Evolutionary conservation across 169 alveolate genomes (phyloP), one percentile per base, ranked within the genome.

Genomic region (Besnoitia besnoiti): DNA sequence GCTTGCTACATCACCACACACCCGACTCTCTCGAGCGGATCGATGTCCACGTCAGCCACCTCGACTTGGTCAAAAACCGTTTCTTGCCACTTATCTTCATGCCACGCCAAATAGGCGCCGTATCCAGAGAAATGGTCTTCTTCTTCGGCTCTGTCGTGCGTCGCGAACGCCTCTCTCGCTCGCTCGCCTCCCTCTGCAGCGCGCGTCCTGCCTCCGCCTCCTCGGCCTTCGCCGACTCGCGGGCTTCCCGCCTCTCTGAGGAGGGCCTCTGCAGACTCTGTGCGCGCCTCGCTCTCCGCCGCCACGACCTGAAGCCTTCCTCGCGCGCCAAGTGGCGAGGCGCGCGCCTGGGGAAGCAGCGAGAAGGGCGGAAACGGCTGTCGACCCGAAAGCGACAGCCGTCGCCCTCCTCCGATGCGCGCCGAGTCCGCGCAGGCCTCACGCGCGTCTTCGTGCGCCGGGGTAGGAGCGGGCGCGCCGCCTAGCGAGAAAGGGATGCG

Each of bases 31-130:
- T 73, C 44, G 21, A 73, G 82, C 19, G 82, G 82, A 73, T 73
- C 82, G 82, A 77, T 21, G 59, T 44, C 55, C 7, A 77, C 87
- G 59, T 77, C 87, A 7, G n/a, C 61, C 39, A 77, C 87, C 40
- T 77, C 87, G 33, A 77, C 59, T 1, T 39, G 55, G 40, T 77
- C 87, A 40, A 77, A 77, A 12, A 77, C 87, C 35, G 59, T 10
- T 37, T 77, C 87, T 0, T 44, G 37, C 87, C 87, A 77, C 87
- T 77, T 77, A 37, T 77, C 87, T 44, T 77, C 61, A 40, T 77
- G 87, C 87, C 87, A 77, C 33, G 5, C 49, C 40, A 77, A 35
- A 39, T 77, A 77, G 3, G 87, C 55, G 14, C 14, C 40, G 35
- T 77, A 77, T 39, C 61, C 49, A 10, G 61, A 39, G 16, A 21